phyloP scores from a whole-genome alignment of 768 basidiomycete genomes.

The Omphalotus guepiniiformis region DNA sequence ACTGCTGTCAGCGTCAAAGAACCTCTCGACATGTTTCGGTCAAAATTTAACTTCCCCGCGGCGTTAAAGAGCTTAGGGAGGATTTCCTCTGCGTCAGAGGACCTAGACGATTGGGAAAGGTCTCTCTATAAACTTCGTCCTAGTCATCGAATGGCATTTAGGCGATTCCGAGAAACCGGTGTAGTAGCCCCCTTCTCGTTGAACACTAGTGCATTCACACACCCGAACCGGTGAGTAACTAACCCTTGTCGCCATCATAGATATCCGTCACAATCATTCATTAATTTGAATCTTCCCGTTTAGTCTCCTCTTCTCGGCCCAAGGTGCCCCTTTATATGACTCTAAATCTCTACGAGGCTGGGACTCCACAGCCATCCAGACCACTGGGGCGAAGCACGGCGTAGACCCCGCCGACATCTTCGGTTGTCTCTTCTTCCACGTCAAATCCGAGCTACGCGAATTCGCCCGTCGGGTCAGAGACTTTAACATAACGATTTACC shows the following conservation, averaged over 20 bases:
- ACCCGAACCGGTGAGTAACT: constrained; percentile 33
- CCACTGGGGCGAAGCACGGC: constrained; percentile 30
- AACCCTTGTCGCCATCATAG: neutral
- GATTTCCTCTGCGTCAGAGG: constrained; percentile 30
- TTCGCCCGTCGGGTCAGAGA: constrained; percentile 33
- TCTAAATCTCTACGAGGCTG: constrained; percentile 47
- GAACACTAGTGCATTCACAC: constrained; percentile 27
- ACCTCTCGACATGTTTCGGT: constrained; percentile 35
- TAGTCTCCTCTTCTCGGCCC: constrained; percentile 41
- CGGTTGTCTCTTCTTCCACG: constrained; percentile 41
- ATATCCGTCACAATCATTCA: neutral
- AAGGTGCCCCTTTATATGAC: constrained; percentile 42
- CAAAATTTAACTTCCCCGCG: constrained; percentile 23
- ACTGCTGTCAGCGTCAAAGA: constrained; percentile 31
- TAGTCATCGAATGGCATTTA: constrained; percentile 33
- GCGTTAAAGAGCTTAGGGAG: constrained; percentile 26
- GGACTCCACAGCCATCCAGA: constrained; percentile 39
- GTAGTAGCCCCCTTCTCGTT: constrained; percentile 34
- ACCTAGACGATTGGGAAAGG: constrained; percentile 39
- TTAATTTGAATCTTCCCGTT: neutral
- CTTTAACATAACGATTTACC: constrained; percentile 31
- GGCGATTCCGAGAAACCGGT: constrained; percentile 34
- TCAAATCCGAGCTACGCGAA: constrained; percentile 34
- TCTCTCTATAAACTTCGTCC: constrained; percentile 35
- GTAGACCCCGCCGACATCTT: constrained; percentile 33